Percentiles rank a stretch among this genome's conserved stretches.
Conservation (phyloP, 768 basidiomycete species). For the Mycena galopus region DNA sequence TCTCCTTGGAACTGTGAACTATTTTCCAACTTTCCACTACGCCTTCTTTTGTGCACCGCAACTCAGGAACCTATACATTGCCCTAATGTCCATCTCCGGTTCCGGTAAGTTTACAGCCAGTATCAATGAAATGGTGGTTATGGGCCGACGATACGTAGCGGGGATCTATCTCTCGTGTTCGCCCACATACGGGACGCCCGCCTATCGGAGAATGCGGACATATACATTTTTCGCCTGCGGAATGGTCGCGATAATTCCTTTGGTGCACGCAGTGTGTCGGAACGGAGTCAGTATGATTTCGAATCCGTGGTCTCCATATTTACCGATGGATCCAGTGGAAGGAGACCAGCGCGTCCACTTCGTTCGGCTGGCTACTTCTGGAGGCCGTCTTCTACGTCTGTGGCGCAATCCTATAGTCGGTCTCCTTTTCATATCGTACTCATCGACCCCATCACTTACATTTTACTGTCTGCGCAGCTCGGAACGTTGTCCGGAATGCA, state of each 20-base stretch:
- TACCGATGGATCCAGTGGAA: background rate
- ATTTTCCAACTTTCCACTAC: conserved; percentile 31
- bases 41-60: conserved; percentile 15
- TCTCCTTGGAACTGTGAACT: conserved; percentile 29
- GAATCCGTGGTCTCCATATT: background rate
- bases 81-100: background rate
- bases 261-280: conserved; percentile 19
- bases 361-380: conserved; percentile 14
- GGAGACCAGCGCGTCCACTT: conserved; percentile 10
- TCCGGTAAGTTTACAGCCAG: background rate
- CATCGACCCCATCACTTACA: background rate
- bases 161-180: conserved; percentile 27
- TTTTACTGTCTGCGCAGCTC: conserved; percentile 8
- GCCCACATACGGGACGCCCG: conserved; percentile 18
- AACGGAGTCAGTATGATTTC: conserved; percentile 10
- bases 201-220: conserved; percentile 26
- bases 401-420: conserved; percentile 27
- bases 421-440: background rate
- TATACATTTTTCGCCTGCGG: conserved; percentile 33
- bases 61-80: background rate
- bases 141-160: background rate
- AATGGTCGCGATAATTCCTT: conserved; percentile 15
- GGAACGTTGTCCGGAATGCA: conserved; percentile 24
- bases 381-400: conserved; percentile 22
- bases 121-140: no score